Evolutionary conservation across 352 stramenopile genomes (phyloP), one percentile per base, ranked within the genome.

Genomic region (Pythium guiyangense): DNA sequence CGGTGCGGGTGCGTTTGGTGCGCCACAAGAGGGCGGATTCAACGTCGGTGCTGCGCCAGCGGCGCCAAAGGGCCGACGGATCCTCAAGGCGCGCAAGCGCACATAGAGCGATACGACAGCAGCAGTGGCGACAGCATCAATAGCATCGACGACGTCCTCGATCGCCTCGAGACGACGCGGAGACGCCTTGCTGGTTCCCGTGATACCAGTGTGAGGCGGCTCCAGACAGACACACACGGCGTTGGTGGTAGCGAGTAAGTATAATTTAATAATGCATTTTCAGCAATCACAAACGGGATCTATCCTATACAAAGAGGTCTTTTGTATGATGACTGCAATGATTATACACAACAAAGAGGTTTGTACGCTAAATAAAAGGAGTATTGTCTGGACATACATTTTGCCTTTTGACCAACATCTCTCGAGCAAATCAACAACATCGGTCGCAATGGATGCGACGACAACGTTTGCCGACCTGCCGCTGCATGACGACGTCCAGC

Each of bases 381-480:
- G 31, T 37, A 37, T 12, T 37, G 31, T 37, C 31, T 37, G 31
- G 31, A 37, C 31, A 51, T 51, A n/a, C 26, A 51, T 51, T 51
- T 51, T 44, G 14, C 39, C 22, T 22, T 22, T 22, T 22, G 22
- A 22, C 22, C 22, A n/a, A n/a, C n/a, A n/a, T n/a, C n/a, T n/a
- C n/a, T n/a, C n/a, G n/a, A 22, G 22, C 22, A 22, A 22, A 22
- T 37, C 8, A 2, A 37, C 29, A 6, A 34, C 5, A 2, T 34
- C 31, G 3, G 31, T 37, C 31, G 31, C 8, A 11, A 57, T 52
- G 50, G 44, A 22, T 15, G 9, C 55, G 46, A 69, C 77, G 56
- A n/a, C n/a, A n/a, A 69, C 68, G 42, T 91, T 93, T 55, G 63
- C 65, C 17, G 74, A 84, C 46, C 67, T 93, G 27, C 80, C 83